Evolutionary conservation across 352 stramenopile species (phyloP), one percentile per base, ranked within the genome.

Genomic region (Globisporangium solare): DNA sequence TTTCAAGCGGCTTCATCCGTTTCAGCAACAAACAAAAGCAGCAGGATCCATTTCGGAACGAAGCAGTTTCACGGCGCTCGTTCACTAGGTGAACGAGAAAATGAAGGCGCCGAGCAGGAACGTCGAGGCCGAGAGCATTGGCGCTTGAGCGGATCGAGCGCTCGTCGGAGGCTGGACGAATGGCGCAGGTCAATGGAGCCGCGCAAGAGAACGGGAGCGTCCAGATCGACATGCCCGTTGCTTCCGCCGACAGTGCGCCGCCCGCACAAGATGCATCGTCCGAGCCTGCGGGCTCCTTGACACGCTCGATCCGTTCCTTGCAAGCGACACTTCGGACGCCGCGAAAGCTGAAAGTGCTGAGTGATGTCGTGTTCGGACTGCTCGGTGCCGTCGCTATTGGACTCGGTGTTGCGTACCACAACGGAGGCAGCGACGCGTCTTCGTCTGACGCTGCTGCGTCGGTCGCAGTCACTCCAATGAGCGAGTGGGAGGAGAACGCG

Each of bases 361-460:
- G 62, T 8, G 43, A 56, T 21, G 22, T 64, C 14, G 27, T 10
- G 27, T 21, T 69, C 15, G 51, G 58, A 8, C 35, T 61, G 4
- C 11, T 73, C 12, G 41, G 58, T 8, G 24, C 43, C 2, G 14
- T 73, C 41, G 66, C 58, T 0, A 46, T 73, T n/a, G 63, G 55
- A 43, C 17, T 43, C 13, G 13, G 50, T 45, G 13, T 22, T 40
- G 2, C 31, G 27, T 15, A 17, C 12, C 14, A 13, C 11, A 15
- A 12, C 18, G 12, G 35, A 18, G 31, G 6, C 17, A n/a, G 21
- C 20, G 7, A 64, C 7, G 6, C 27, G 27, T 35, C 27, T 35
- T 35, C 27, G 27, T 35, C 27, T 35, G 27, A 35, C 5, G 27
- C 27, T 10, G 27, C 27, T 35, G 5, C 27, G 27, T 35, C 27